A percentile compares a stretch with the other conserved stretches of the same genome.
These are phyloP conservation scores for Reticulascus tulasneorum DNA, from an alignment of 2,329 filamentous ascomycete species.

Conservation along the genomic window DNA sequence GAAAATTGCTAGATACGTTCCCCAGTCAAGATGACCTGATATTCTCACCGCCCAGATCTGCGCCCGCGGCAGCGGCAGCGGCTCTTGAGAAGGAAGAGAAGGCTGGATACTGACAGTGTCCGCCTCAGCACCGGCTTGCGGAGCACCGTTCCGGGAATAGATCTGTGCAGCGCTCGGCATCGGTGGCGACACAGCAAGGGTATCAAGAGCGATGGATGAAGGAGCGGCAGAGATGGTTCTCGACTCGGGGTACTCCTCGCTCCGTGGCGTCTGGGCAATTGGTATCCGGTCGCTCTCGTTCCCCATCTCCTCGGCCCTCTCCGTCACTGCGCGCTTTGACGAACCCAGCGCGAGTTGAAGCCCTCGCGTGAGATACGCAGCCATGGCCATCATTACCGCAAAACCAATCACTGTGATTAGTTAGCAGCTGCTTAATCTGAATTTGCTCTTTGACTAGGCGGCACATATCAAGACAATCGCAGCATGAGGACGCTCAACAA, in stretches of 20 bases:
- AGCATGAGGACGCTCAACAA: too few relatives aligned
- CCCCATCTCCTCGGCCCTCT: slow-evolving; percentile 49
- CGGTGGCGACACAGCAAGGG: slow-evolving; percentile 11
- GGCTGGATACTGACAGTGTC: background rate
- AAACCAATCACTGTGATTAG: slow-evolving; percentile 47
- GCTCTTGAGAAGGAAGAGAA: slow-evolving; percentile 31
- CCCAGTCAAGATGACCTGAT: slow-evolving; percentile 39
- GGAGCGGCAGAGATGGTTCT: slow-evolving; percentile 13
- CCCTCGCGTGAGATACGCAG: slow-evolving; percentile 50
- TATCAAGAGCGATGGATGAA: slow-evolving; percentile 15
- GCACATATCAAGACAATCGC: too few relatives aligned
- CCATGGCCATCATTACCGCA: slow-evolving; percentile 45
- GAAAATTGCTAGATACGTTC: slow-evolving; percentile 41
- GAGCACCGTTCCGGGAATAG: slow-evolving; percentile 20
- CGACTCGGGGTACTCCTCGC: slow-evolving; percentile 16
- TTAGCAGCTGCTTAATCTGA: background rate
- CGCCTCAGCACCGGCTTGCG: slow-evolving; percentile 5
- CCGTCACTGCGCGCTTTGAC: slow-evolving; percentile 47
- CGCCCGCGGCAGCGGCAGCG: slow-evolving; percentile 39
- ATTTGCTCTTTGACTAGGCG: too few relatives aligned
- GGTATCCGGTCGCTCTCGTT: slow-evolving; percentile 43
- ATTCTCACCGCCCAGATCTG: slow-evolving; percentile 47
- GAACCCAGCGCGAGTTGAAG: slow-evolving; percentile 48
- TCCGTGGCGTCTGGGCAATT: slow-evolving; percentile 23
- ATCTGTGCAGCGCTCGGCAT: slow-evolving; percentile 13